Percentiles rank a stretch among this genome's conserved stretches.
These are phyloP conservation scores for Pseudozyma pruni DNA, from an alignment of 1,284 basidiomycete species.

Conservation along the genomic window DNA sequence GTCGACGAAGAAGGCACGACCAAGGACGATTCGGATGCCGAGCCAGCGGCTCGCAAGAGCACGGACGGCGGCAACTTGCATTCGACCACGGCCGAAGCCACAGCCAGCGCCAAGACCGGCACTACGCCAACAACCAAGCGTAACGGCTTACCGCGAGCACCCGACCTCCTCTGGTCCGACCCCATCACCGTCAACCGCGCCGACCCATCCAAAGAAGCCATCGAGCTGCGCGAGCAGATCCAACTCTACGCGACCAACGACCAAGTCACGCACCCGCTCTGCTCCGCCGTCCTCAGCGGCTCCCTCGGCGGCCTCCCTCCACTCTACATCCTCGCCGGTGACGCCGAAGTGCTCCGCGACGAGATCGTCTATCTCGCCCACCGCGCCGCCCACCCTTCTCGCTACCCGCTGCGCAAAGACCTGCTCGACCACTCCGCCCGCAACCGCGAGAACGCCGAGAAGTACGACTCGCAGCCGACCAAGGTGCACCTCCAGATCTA, in stretches of 20 bases:
- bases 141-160: conserved; percentile 34
- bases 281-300: conserved; percentile 78
- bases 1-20: conserved; percentile 20
- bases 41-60: conserved; percentile 32
- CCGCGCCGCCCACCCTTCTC: conserved; percentile 85
- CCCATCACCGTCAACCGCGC: conserved; percentile 41
- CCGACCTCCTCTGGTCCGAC: conserved; percentile 50
- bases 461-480: conserved; percentile 74
- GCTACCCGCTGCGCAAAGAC: conserved; percentile 77
- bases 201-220: conserved; percentile 21
- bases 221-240: conserved; percentile 73
- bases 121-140: background rate
- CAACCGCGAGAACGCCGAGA: conserved; percentile 64
- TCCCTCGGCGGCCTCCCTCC: conserved; percentile 93
- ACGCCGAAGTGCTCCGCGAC: conserved; percentile 87
- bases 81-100: background rate
- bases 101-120: background rate
- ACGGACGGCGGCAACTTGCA: conserved; percentile 15
- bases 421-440: conserved; percentile 70
- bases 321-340: conserved; percentile 81
- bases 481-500: conserved; percentile 85
- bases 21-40: conserved; percentile 8
- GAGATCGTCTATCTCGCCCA: conserved; percentile 88
- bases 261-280: conserved; percentile 83
- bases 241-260: conserved; percentile 90